Conservation (phyloP, 495 filamentous ascomycete genomes). For the Penicillium diatomitis region DNA sequence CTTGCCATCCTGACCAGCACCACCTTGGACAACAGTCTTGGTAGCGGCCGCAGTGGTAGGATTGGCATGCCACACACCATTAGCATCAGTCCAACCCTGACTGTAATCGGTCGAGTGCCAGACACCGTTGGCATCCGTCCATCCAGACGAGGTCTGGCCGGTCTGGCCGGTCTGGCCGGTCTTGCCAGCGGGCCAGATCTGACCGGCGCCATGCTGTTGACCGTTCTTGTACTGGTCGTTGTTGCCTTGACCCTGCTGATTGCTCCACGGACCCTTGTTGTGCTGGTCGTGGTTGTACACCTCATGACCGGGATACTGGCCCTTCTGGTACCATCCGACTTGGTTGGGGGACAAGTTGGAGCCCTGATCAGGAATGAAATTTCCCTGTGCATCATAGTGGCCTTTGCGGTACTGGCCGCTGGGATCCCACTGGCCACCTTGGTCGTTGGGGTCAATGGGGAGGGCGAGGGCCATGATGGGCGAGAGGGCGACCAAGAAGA, state of each 20-base stretch:
- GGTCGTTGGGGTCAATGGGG: conserved; percentile 17
- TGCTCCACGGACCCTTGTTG: conserved; percentile 1
- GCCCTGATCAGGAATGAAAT: conserved; percentile 11
- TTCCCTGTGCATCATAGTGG: conserved; percentile 11
- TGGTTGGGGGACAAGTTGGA: neutral
- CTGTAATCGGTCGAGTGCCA: conserved; percentile 13
- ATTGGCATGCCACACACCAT: conserved; percentile 8
- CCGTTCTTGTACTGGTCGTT: neutral
- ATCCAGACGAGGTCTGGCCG: conserved; percentile 4
- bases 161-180: conserved; percentile 3
- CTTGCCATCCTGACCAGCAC: neutral
- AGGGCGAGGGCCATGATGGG: conserved; percentile 17
- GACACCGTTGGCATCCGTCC: conserved; percentile 13
- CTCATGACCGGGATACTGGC: neutral
- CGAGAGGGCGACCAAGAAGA: conserved; percentile 17
- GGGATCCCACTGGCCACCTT: conserved; percentile 15
- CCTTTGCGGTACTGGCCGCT: conserved; percentile 18
- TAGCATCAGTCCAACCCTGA: conserved; percentile 10
- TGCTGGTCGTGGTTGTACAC: neutral
- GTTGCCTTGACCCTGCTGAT: conserved; percentile 5
- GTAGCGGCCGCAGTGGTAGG: neutral
- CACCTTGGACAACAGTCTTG: neutral
- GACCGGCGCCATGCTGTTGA: neutral
- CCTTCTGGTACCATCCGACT: conserved; percentile 1
- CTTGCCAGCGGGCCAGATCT: neutral